Conservation (phyloP, 2,329 filamentous ascomycete species). For the Pestalotiopsis sp. region DNA sequence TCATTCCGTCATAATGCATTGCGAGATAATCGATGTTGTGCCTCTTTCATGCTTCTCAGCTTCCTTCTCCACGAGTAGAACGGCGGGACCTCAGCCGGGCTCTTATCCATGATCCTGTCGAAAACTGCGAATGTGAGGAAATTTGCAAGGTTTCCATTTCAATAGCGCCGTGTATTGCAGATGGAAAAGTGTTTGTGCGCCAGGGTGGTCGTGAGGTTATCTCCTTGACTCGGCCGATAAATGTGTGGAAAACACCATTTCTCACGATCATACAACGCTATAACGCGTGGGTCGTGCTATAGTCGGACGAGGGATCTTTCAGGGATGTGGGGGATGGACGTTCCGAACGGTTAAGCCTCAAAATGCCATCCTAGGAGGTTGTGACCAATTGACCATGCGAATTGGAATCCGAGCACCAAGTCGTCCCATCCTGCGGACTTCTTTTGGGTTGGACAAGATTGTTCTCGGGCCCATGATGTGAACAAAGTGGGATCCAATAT, state of each 20-base stretch:
- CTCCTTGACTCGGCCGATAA: background rate
- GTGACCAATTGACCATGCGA: background rate
- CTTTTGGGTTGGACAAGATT: background rate
- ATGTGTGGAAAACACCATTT: background rate
- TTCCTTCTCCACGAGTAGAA: background rate
- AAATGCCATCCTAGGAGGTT: background rate
- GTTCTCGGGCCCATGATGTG: background rate
- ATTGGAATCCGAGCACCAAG: background rate
- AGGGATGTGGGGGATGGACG: background rate
- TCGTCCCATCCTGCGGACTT: background rate
- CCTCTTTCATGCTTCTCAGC: background rate
- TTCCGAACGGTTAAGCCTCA: background rate
- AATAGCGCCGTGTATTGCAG: background rate
- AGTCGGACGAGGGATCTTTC: background rate
- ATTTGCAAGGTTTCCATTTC: background rate
- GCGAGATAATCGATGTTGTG: background rate
- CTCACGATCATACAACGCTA: background rate
- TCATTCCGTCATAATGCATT: background rate
- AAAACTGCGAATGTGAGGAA: background rate
- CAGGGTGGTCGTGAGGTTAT: background rate
- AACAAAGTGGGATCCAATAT: background rate
- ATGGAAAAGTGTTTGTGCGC: background rate
- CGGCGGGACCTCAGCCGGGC: background rate
- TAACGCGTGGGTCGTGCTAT: background rate
- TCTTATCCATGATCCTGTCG: background rate